Percentiles rank a stretch among this genome's conserved stretches.
phyloP scores from a whole-genome alignment of 2,329 filamentous ascomycete genomes.

The Xylariaceae sp. region DNA sequence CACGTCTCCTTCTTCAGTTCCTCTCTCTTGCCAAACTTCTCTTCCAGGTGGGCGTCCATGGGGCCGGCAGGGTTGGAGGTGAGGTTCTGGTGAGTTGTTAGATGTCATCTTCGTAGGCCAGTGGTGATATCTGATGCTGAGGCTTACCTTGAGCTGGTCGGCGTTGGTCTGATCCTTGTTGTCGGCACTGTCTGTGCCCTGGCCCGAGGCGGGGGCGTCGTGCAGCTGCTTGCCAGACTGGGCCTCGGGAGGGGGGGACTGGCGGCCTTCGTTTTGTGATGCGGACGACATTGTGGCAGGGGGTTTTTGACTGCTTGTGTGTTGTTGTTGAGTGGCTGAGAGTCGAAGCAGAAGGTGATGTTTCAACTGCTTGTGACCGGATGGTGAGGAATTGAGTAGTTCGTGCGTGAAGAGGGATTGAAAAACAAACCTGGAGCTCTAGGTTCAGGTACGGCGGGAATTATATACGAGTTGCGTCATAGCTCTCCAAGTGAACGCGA shows the following conservation, averaged over 20 bases:
- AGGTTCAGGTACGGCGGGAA: neutral
- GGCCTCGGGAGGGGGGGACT: constrained; percentile 73
- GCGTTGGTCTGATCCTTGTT: constrained; percentile 53
- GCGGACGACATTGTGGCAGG: constrained; percentile 57
- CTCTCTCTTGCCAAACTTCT: constrained; percentile 49
- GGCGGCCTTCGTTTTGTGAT: constrained; percentile 54
- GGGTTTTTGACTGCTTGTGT: constrained; percentile 20
- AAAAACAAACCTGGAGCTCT: neutral
- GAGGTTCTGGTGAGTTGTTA: constrained; percentile 39
- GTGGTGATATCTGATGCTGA: neutral
- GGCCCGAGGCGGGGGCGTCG: constrained; percentile 55
- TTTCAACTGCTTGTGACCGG: neutral
- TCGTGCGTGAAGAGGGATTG: neutral
- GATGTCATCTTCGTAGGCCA: neutral
- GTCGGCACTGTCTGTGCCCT: constrained; percentile 54
- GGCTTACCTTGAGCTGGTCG: constrained; percentile 51
- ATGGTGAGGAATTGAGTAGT: neutral
- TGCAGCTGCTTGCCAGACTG: constrained; percentile 65
- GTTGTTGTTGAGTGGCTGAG: constrained; percentile 4
- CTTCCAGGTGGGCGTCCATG: constrained; percentile 58
- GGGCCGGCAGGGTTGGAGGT: constrained; percentile 64
- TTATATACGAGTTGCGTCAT: constrained; percentile 8
- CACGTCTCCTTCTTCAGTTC: too few relatives aligned
- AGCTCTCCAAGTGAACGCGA: neutral
- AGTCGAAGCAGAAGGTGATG: constrained; percentile 1